Evolutionary conservation across 1,284 basidiomycete species (phyloP), one percentile per base, ranked within the genome.

Genomic region (Cutaneotrichosporon arboriforme): DNA sequence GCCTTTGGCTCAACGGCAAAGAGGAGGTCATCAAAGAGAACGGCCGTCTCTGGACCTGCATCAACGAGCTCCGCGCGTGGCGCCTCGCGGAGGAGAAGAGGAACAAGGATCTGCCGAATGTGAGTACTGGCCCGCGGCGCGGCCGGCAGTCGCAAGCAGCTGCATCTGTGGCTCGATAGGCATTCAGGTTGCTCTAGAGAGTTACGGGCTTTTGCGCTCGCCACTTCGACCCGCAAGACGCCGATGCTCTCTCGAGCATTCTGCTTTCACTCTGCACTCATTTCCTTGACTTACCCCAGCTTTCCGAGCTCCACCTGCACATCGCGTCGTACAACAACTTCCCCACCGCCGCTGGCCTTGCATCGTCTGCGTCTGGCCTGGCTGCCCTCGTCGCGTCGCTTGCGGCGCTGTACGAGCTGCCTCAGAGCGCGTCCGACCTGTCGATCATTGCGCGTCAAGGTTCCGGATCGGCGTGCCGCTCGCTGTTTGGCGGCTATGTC

Each of bases 301-400:
- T 94, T 48, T 87, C 91, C 0, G 70, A 79, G 15, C 86, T 79
- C 73, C 77, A 81, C 26, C 82, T 96, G 2, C 89, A 90, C 76
- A 92, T 99, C 61, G 84, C 84, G 55, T 97, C 93, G 10, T 86
- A 85, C 78, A 99, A 99, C 83, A 98, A 98, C 80, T 98, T 99
- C 80, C 94, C 94, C 21, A 98, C 94, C 5, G 96, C 96, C 8
- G 96, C 94, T 0, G 96, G 94, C 12, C 85, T 99, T 36, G 94
- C 96, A 0, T 97, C 94, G 0, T 97, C 92, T 26, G 94, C 96
- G 0, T 91, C 93, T 0, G 94, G 94, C 13, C 94, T 98, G 62
- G 94, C 96, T 1, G 96, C 94, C 0, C 85, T 99, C 38, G 88
- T 92, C 45, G 81, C 86, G 8, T 96, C 93, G 44, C 83, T 99